phyloP scores from a whole-genome alignment of 2,329 filamentous ascomycete species.

The Stagonosporopsis chrysanthemi region DNA sequence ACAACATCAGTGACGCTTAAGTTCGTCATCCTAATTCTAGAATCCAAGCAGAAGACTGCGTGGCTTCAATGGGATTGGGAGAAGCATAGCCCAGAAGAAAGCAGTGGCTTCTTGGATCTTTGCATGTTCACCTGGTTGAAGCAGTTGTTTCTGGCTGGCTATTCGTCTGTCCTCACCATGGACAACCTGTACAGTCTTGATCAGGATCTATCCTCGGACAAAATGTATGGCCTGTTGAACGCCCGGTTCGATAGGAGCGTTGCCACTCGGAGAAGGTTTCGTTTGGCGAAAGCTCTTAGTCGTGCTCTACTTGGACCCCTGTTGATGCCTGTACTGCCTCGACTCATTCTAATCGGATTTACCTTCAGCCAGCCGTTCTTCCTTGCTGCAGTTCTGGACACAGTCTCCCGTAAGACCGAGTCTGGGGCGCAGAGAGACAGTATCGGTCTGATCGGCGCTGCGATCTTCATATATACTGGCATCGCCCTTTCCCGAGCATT shows the following conservation, averaged over 20 bases:
- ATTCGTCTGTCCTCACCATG: constrained; percentile 34
- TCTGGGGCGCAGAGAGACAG: not conserved
- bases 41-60: constrained; percentile 32
- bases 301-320: constrained; percentile 24
- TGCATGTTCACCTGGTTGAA: constrained; percentile 50
- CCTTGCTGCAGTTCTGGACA: constrained; percentile 25
- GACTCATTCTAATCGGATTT: constrained; percentile 35
- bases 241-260: constrained; percentile 18
- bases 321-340: constrained; percentile 31
- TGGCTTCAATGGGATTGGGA: constrained; percentile 35
- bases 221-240: not conserved
- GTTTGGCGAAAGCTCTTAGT: constrained; percentile 31
- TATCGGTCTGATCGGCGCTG: constrained; percentile 12
- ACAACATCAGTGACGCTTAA: constrained; percentile 27
- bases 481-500: constrained; percentile 12
- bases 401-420: constrained; percentile 23
- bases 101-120: constrained; percentile 44
- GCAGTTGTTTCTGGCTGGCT: constrained; percentile 41
- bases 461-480: constrained; percentile 1
- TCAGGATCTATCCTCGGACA: constrained; percentile 23
- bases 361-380: constrained; percentile 37
- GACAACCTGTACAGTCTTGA: constrained; percentile 43
- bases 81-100: constrained; percentile 44
- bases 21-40: constrained; percentile 27
- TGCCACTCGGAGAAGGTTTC: constrained; percentile 23